A percentile compares a stretch with the other conserved stretches of the same genome.
These are phyloP conservation scores for Lichtheimia ornata DNA, from an alignment of 371 early-diverging fungal genomes.

Conservation along the genomic window DNA sequence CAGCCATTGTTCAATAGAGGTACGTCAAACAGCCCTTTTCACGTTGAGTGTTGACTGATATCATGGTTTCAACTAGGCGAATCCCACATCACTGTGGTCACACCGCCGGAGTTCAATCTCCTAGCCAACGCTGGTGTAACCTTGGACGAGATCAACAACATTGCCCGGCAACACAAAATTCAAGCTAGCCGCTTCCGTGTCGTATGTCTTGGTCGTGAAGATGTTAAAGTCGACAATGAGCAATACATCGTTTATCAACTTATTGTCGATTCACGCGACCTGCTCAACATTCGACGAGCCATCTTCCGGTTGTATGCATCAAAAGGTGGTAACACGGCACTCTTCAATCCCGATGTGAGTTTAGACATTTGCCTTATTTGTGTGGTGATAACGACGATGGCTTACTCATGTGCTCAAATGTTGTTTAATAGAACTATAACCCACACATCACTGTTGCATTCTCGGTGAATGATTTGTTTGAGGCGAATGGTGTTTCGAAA, in stretches of 20 bases:
- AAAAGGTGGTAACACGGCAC: conserved; percentile 61
- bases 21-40: neutral
- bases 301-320: conserved; percentile 51
- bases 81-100: conserved; percentile 76
- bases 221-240: conserved; percentile 29
- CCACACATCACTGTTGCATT: conserved; percentile 80
- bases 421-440: conserved; percentile 48
- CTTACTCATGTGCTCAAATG: neutral
- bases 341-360: conserved; percentile 55
- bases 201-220: conserved; percentile 70
- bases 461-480: conserved; percentile 64
- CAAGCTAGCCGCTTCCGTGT: conserved; percentile 58
- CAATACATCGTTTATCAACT: conserved; percentile 42
- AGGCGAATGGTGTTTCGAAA: conserved; percentile 74
- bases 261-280: conserved; percentile 35
- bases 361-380: neutral
- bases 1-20: conserved; percentile 50
- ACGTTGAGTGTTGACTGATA: neutral
- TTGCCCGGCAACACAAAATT: conserved; percentile 57
- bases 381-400: neutral
- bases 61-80: conserved; percentile 48
- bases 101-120: conserved; percentile 73
- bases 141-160: conserved; percentile 68
- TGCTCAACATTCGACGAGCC: conserved; percentile 49
- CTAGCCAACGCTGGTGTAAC: conserved; percentile 64